Evolutionary conservation across 2,329 filamentous ascomycete genomes (phyloP), one percentile per base, ranked within the genome.

Genomic region (Lasiodiplodia theobromae): DNA sequence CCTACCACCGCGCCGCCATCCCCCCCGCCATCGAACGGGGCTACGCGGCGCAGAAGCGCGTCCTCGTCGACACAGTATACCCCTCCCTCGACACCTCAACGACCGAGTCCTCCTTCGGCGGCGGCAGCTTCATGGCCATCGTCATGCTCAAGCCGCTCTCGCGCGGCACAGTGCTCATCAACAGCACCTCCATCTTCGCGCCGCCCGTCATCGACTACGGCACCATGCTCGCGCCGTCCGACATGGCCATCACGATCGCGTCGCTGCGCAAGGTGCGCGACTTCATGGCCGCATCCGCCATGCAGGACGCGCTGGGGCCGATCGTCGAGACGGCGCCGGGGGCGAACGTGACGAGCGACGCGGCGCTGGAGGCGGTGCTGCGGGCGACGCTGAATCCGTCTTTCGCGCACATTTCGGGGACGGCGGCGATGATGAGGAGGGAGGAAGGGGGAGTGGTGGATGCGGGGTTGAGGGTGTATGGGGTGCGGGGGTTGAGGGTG

Each of bases 371-470:
- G 28, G 72, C 75, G 40, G 70, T 72, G 58, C 49, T 67, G 31
- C 69, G 73, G n/a, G 69, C 72, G 28, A 66, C 64, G 21, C 68
- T 49, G 63, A 47, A 68, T 0, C 72, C 68, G 40, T 31, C 76
- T 44, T 71, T 71, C 60, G 47, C 75, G 72, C 77, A 79, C 68
- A 75, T 77, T 2, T 70, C 77, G 1, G 79, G 79, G 5, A 81
- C 78, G 1, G 76, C 74, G 18, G 74, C 73, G 4, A 68, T 70
- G 69, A 38, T 53, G 60, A 25, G 21, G 18, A 18, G 44, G 37
- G 52, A 38, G 18, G 51, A 53, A 12, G 67, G 51, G 25, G 67
- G 62, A 4, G 67, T 66, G 8, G 49, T 69, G 8, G 67, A 69
- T 23, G n/a, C 52, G 8, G 25, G 11, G 18, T n/a, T 69, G 38